phyloP scores from a whole-genome alignment of 2,329 filamentous ascomycete genomes.

The Neofusicoccum kwambonambiense region DNA sequence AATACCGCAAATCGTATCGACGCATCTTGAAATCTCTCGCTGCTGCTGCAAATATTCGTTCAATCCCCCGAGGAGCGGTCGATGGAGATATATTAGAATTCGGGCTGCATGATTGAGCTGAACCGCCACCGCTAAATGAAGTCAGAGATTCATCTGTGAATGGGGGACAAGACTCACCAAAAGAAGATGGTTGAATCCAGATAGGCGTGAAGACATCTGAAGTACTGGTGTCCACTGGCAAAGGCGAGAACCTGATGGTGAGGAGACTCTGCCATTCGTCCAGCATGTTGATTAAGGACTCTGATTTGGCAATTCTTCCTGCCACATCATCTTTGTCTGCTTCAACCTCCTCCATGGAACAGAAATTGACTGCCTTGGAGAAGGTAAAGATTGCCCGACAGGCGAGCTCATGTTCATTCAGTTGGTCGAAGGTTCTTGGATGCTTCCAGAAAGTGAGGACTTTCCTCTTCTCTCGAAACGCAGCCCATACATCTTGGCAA shows the following conservation, averaged over 20 bases:
- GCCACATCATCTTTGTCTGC: slow-evolving; percentile 40
- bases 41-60: slow-evolving; percentile 50
- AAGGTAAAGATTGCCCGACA: slow-evolving; percentile 55
- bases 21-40: slow-evolving; percentile 45
- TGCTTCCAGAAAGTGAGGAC: slow-evolving; percentile 61
- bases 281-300: slow-evolving; percentile 48
- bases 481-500: slow-evolving; percentile 65
- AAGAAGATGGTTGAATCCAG: slow-evolving; percentile 52
- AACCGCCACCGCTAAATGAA: slow-evolving; percentile 43
- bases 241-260: slow-evolving; percentile 43
- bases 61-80: slow-evolving; percentile 51
- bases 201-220: slow-evolving; percentile 43
- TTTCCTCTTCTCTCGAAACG: slow-evolving; percentile 57
- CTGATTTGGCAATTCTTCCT: slow-evolving; percentile 46
- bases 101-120: slow-evolving; percentile 55
- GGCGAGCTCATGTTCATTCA: slow-evolving; percentile 56
- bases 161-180: slow-evolving; percentile 27
- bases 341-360: slow-evolving; percentile 51
- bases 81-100: slow-evolving; percentile 54
- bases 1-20: slow-evolving; percentile 33
- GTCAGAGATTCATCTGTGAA: background rate
- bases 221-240: slow-evolving; percentile 29
- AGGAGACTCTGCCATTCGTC: slow-evolving; percentile 51
- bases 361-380: slow-evolving; percentile 58
- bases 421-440: slow-evolving; percentile 46